These are phyloP conservation scores for Salicornia ramosissima DNA, from an alignment of 148 eudicot genomes.

Conservation along the genomic window DNA sequence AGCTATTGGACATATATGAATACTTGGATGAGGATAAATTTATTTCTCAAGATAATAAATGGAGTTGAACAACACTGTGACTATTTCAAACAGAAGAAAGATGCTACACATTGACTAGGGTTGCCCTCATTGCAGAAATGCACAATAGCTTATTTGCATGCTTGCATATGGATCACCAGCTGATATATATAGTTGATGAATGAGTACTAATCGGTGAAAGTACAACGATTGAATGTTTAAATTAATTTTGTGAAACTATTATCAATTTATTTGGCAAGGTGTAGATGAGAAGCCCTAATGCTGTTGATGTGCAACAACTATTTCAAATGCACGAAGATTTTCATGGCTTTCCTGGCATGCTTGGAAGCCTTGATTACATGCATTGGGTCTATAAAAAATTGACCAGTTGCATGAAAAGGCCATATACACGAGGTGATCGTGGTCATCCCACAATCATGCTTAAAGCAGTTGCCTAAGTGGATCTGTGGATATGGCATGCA, in stretches of 20 bases:
- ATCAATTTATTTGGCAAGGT: not conserved
- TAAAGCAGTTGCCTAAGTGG: slow-evolving; percentile 14
- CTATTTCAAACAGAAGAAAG: not conserved
- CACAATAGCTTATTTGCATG: slow-evolving; percentile 10
- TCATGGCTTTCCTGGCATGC: slow-evolving; percentile 15
- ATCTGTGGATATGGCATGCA: slow-evolving; percentile 25
- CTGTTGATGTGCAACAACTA: not conserved
- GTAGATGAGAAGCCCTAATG: slow-evolving; percentile 2
- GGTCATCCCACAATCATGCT: not conserved
- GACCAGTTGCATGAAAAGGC: not conserved
- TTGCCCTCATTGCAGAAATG: slow-evolving; percentile 13
- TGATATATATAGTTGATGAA: slow-evolving; percentile 12
- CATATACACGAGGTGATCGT: not conserved
- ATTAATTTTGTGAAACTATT: not conserved
- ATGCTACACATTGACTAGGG: not conserved
- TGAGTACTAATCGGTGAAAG: slow-evolving; percentile 1
- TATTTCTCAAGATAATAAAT: not conserved
- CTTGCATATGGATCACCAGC: slow-evolving; percentile 8
- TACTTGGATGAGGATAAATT: not conserved
- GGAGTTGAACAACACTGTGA: not conserved
- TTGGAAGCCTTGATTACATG: slow-evolving; percentile 19
- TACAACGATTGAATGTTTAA: not conserved
- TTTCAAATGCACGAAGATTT: slow-evolving; percentile 1
- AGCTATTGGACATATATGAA: no score
- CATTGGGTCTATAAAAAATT: slow-evolving; percentile 20